Conservation (phyloP, 768 basidiomycete genomes). For the Infundibulicybe gibba region DNA sequence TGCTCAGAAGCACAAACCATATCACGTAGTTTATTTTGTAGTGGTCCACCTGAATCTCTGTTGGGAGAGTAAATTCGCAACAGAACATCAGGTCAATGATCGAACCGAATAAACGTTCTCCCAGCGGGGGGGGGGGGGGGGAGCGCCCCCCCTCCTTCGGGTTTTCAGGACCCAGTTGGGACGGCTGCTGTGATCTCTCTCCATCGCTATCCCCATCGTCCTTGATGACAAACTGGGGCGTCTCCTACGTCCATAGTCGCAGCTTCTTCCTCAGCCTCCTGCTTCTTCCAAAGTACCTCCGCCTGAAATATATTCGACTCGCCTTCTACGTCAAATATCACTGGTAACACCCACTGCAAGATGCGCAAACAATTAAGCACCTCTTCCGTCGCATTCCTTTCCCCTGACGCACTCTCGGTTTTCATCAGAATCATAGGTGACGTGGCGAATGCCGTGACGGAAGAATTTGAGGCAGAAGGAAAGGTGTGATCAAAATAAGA, state of each 20-base stretch:
- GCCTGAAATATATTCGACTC: constrained; percentile 72
- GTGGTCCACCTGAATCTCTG: constrained; percentile 69
- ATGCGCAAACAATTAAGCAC: constrained; percentile 91
- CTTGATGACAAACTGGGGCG: constrained; percentile 84
- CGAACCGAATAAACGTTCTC: constrained; percentile 74
- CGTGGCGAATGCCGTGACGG: constrained; percentile 63
- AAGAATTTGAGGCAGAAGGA: constrained; percentile 52
- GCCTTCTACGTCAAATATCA: constrained; percentile 79
- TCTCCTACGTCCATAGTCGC: constrained; percentile 14
- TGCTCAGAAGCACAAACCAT: constrained; percentile 54
- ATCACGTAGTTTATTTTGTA: constrained; percentile 86
- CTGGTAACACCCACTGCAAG: constrained; percentile 83
- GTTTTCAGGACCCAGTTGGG: constrained; percentile 12
- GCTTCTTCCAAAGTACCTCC: constrained; percentile 80
- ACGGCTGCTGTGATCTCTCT: neutral
- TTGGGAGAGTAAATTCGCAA: constrained; percentile 89
- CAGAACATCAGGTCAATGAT: constrained; percentile 88
- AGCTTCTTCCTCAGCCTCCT: constrained; percentile 40
- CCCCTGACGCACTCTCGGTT: constrained; percentile 40
- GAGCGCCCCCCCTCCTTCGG: constrained; percentile 36
- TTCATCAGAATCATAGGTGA: constrained; percentile 78
- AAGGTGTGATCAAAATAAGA: constrained; percentile 77
- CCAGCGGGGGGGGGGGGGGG: constrained; percentile 79
- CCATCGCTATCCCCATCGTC: constrained; percentile 43
- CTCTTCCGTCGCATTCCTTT: constrained; percentile 76